Conservation (phyloP, 306 rosid genomes). For the Prunus davidiana region DNA sequence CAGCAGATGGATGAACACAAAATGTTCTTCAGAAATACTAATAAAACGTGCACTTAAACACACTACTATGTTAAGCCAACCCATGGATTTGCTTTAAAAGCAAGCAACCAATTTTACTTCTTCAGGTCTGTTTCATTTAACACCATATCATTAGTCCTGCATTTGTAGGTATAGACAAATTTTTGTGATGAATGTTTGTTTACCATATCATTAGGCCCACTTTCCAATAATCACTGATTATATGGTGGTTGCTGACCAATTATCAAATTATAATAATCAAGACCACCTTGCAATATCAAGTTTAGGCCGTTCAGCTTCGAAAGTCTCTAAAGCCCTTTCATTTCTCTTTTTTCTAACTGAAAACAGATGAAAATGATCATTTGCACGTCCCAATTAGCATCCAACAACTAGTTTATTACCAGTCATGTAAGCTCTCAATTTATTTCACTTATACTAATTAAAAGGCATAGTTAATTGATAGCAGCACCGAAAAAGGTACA, state of each 20-base stretch:
- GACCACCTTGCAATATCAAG: not conserved
- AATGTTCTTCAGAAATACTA: not conserved
- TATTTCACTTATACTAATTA: not conserved
- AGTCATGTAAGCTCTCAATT: not conserved
- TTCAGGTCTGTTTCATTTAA: not conserved
- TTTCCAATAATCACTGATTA: not conserved
- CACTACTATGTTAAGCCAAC: not conserved
- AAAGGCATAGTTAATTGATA: not conserved
- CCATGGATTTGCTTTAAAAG: not conserved
- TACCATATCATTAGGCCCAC: not conserved
- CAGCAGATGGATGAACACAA: not conserved
- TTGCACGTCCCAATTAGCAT: not conserved
- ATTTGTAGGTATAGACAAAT: not conserved
- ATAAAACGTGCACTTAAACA: not conserved
- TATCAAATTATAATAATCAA: not conserved
- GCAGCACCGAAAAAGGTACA: conserved; percentile 15
- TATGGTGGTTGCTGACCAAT: not conserved
- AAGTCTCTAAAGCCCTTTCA: not conserved
- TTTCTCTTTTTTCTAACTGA: not conserved
- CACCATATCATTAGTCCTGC: not conserved
- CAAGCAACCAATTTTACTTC: not conserved
- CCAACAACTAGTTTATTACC: not conserved
- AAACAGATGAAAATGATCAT: not conserved
- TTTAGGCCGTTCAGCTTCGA: not conserved
- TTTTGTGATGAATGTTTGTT: not conserved